Base-by-base conservation (phyloP, 176 grass and related monocot species). In the Eragrostis curvula region DNA sequence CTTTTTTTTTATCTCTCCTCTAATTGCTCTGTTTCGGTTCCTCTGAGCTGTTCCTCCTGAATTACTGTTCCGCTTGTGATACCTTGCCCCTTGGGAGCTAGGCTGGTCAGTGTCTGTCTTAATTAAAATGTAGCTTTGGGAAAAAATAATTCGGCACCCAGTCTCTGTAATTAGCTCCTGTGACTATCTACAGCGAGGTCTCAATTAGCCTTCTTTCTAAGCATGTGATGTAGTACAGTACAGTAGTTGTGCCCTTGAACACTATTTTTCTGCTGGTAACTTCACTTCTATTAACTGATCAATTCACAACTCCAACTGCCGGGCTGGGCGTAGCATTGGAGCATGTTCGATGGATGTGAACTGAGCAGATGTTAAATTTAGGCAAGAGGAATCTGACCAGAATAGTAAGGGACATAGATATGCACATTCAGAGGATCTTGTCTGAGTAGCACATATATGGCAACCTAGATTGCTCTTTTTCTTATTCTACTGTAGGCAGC, bases 391-490 rank as follows among this genome's bases (percentile, higher is more conserved):
- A 86, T 77, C 88, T 82, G 88, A 82, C 88, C 23, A 78, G 73
- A 89, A 89, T 89, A 86, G 83, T 67, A 89, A 73, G 73, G 66
- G 83, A 78, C 88, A 86, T 56, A 58, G 73, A 85, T 81, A 58
- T 48, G 78, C 17, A 23, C 78, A 89, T 72, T 74, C 48, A 60
- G 27, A 82, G 80, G 66, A 73, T 72, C 83, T 72, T 89, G 88
- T 89, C 78, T 29, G 29, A 58, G 57, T 46, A 47, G 79, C 88
- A 59, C 88, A 60, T 15, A 72, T 67, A 85, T 85, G 71, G 78
- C 32, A 77, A 89, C 74, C 83, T 86, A 86, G 27, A 82, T 89
- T 76, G 85, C 40, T 76, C 80, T 77, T 77, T 89, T 78, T 39
- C 66, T 48, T 71, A 78, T 72, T 85, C 49, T 81, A 72, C 70